These are phyloP conservation scores for Crepidotus variabilis DNA, from an alignment of 768 basidiomycete genomes.

Conservation along the genomic window DNA sequence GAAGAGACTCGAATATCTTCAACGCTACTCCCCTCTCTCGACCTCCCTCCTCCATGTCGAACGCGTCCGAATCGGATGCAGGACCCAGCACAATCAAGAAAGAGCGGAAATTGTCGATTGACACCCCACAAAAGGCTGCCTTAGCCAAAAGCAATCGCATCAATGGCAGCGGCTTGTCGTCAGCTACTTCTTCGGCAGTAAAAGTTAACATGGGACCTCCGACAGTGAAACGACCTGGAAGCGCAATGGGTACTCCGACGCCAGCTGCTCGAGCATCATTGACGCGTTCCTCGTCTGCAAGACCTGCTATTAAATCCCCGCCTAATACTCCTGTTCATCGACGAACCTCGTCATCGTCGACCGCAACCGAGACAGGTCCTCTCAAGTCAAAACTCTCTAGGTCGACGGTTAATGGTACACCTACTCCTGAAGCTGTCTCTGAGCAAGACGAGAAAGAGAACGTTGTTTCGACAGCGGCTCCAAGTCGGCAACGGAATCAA, in stretches of 20 bases:
- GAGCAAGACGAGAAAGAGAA: constrained; percentile 63
- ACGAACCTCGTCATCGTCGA: constrained; percentile 28
- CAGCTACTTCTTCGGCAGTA: constrained; percentile 15
- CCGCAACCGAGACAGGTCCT: constrained; percentile 24
- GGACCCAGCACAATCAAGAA: constrained; percentile 22
- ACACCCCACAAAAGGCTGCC: constrained; percentile 32
- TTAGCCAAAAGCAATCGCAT: constrained; percentile 49
- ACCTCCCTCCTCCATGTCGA: constrained; percentile 46
- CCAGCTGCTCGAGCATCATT: neutral
- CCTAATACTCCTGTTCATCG: constrained; percentile 25
- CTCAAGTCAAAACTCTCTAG: constrained; percentile 28
- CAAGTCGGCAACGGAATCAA: constrained; percentile 25
- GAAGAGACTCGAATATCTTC: constrained; percentile 58
- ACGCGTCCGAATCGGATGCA: constrained; percentile 42
- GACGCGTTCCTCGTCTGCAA: constrained; percentile 3
- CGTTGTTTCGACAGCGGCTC: constrained; percentile 24
- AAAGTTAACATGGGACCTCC: constrained; percentile 44
- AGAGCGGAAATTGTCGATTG: constrained; percentile 33
- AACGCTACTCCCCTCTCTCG: constrained; percentile 48
- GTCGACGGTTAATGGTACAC: constrained; percentile 30
- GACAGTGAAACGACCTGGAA: constrained; percentile 29
- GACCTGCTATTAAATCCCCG: constrained; percentile 1
- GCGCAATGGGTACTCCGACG: constrained; percentile 10
- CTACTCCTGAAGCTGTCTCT: constrained; percentile 32
- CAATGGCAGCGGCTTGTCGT: constrained; percentile 27